phyloP scores from a whole-genome alignment of 163 green algal genomes.

The Volvox carteri region DNA sequence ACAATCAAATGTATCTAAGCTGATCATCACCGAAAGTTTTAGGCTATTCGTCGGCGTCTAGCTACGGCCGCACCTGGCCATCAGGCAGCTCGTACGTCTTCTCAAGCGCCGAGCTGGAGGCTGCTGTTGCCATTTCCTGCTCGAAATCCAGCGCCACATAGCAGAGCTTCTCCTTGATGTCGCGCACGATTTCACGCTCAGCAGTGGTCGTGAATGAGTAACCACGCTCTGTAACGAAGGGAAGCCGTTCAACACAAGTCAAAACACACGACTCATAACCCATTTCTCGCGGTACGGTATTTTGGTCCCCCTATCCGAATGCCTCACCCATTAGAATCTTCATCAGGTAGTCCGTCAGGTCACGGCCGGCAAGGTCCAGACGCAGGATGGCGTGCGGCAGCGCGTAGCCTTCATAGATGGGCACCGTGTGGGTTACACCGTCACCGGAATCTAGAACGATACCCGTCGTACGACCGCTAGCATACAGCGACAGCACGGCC shows the following conservation, averaged over 20 bases:
- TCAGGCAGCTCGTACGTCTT: conserved; percentile 98
- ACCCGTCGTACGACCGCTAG: conserved; percentile 95
- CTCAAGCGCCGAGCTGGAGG: conserved; percentile 89
- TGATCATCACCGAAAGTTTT: no score
- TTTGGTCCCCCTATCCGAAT: no score
- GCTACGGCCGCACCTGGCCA: conserved; percentile 90
- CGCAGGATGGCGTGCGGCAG: conserved; percentile 95
- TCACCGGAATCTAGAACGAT: conserved; percentile 98
- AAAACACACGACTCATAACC: no score
- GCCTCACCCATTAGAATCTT: conserved; percentile 86
- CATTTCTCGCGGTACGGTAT: no score
- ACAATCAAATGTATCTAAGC: no score
- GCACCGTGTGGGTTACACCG: conserved; percentile 97
- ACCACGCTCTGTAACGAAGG: conserved; percentile 91
- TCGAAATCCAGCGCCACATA: conserved; percentile 99
- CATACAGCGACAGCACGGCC: conserved; percentile 98
- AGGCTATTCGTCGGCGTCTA: no score
- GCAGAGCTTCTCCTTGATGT: conserved; percentile 99
- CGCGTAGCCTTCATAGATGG: conserved; percentile 98
- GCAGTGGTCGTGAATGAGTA: conserved; percentile 98
- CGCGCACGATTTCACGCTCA: conserved; percentile 98
- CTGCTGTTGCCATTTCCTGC: conserved; percentile 90
- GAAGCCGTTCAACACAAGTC: conserved; percentile 55
- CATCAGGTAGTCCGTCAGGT: conserved; percentile 98
- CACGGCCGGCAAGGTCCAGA: conserved; percentile 95